Percentiles rank a stretch among this genome's conserved stretches.
These are phyloP conservation scores for Venturia aucupariae DNA, from an alignment of 2,329 filamentous ascomycete genomes.

Conservation along the genomic window DNA sequence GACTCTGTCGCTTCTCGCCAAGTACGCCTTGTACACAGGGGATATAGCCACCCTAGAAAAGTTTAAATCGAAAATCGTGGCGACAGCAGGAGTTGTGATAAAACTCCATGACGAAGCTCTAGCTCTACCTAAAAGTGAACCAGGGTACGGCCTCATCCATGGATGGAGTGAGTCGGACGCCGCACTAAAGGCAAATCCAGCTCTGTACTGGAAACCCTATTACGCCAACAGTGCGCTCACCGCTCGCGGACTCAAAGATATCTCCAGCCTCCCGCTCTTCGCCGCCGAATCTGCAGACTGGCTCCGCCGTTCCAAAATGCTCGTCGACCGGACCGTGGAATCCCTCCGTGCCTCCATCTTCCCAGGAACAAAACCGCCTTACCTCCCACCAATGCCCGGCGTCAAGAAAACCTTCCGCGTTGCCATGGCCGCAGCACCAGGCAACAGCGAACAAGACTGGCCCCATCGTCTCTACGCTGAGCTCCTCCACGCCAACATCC, in stretches of 20 bases:
- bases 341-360: conserved; percentile 8
- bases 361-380: not conserved
- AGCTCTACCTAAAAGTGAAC: conserved; percentile 4
- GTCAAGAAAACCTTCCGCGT: conserved; percentile 7
- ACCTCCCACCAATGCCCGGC: conserved; percentile 10
- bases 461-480: conserved; percentile 13
- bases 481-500: conserved; percentile 13
- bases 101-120: conserved; percentile 13
- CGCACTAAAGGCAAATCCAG: conserved; percentile 9
- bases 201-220: conserved; percentile 12
- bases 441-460: conserved; percentile 12
- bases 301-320: not conserved
- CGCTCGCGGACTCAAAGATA: conserved; percentile 10
- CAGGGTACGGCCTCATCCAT: conserved; percentile 14
- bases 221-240: conserved; percentile 13
- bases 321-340: not conserved
- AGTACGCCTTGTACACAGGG: conserved; percentile 12
- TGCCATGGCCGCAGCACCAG: conserved; percentile 4
- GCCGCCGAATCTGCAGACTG: conserved; percentile 4
- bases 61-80: conserved; percentile 12
- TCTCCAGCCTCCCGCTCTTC: conserved; percentile 8
- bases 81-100: conserved; percentile 9
- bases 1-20: conserved; percentile 13
- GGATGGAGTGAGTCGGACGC: conserved; percentile 13
- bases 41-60: conserved; percentile 9